Evolutionary conservation across 176 grass and related monocot species (phyloP).

Genomic region (Calamus simplicifolius): DNA sequence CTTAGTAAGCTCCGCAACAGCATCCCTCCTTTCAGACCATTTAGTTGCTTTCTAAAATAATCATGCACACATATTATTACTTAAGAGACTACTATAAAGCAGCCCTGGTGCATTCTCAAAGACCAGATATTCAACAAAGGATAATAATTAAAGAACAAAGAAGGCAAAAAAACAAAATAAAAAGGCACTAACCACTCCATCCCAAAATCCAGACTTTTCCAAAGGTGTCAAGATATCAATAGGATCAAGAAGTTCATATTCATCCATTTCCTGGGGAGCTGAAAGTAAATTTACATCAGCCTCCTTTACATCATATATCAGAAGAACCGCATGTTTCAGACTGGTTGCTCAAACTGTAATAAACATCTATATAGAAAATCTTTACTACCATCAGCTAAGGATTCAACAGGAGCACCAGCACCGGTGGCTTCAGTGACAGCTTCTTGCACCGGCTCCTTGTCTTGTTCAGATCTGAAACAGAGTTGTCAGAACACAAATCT

Average conservation of each 20-base stretch:
- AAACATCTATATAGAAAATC: neutral
- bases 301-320: neutral
- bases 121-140: neutral
- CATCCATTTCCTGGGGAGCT: constrained; percentile 82
- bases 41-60: constrained; percentile 89
- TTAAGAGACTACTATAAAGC: too few relatives aligned
- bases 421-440: constrained; percentile 42
- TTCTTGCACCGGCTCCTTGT: constrained; percentile 90
- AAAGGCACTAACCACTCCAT: constrained; percentile 74
- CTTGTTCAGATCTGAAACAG: constrained; percentile 86
- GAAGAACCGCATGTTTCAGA: too few relatives aligned
- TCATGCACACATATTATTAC: too few relatives aligned
- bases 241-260: constrained; percentile 98
- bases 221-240: constrained; percentile 92
- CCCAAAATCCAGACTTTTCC: constrained; percentile 99
- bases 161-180: neutral
- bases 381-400: constrained; percentile 39
- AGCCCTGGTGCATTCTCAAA: too few relatives aligned
- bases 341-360: neutral
- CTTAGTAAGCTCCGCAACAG: constrained; percentile 87
- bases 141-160: constrained; percentile 13
- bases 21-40: constrained; percentile 99
- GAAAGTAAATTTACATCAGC: constrained; percentile 30
- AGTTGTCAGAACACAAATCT: neutral
- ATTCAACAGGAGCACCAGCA: constrained; percentile 47